Conservation (phyloP, 345 rosid genomes). For the Salix arbutifolia region DNA sequence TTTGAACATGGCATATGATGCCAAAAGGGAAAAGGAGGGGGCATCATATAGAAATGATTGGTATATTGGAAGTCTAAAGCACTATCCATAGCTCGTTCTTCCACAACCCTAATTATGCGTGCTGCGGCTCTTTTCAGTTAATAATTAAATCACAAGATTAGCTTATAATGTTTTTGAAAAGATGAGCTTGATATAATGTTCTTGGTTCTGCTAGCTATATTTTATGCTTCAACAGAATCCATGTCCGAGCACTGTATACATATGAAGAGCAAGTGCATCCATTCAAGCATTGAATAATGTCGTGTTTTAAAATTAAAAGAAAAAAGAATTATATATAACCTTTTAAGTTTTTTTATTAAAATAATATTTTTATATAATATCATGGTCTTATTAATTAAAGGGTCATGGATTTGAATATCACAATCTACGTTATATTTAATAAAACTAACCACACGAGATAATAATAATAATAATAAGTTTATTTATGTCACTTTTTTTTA, state of each 20-base stretch:
- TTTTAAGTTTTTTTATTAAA: too few relatives aligned
- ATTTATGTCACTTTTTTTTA: too few relatives aligned
- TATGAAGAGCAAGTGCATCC: too few relatives aligned
- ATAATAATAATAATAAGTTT: too few relatives aligned
- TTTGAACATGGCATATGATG: slow-evolving; percentile 16
- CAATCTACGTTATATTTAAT: too few relatives aligned
- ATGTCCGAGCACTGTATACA: background rate
- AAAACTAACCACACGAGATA: too few relatives aligned
- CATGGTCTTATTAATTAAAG: accelerated
- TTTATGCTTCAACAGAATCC: background rate
- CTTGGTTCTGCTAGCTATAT: background rate
- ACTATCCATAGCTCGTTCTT: background rate
- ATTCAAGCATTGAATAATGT: too few relatives aligned
- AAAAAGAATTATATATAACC: too few relatives aligned
- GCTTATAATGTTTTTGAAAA: background rate
- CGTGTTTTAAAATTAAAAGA: too few relatives aligned
- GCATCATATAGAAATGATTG: slow-evolving; percentile 27
- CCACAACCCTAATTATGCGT: background rate
- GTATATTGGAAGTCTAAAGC: slow-evolving; percentile 5
- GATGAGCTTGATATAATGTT: background rate
- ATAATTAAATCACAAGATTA: slow-evolving; percentile 1
- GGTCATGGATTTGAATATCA: too few relatives aligned
- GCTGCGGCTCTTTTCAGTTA: background rate
- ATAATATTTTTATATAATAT: too few relatives aligned
- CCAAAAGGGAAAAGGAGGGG: background rate